Percentiles rank a stretch among this genome's conserved stretches.
phyloP scores from a whole-genome alignment of 495 filamentous ascomycete species.

The Baudoinia panamericana region DNA sequence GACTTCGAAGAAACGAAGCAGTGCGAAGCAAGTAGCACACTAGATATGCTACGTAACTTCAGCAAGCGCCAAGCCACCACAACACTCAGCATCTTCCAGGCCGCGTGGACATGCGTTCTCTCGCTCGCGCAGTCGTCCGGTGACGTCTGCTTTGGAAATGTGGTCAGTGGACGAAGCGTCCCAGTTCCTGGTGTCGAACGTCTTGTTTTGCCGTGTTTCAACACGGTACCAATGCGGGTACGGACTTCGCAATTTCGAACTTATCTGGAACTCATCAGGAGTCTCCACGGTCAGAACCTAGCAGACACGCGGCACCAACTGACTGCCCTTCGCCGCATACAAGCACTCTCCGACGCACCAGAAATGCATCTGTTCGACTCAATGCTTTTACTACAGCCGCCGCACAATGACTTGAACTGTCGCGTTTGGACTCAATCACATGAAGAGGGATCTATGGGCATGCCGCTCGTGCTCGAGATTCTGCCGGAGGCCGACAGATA shows the following conservation, averaged over 20 bases:
- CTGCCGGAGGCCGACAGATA: not conserved
- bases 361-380: constrained; percentile 55
- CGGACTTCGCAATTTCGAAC: constrained; percentile 30
- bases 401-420: constrained; percentile 36
- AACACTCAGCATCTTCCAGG: constrained; percentile 50
- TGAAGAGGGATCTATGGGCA: constrained; percentile 64
- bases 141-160: constrained; percentile 74
- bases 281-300: constrained; percentile 44
- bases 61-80: constrained; percentile 44
- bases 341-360: constrained; percentile 32
- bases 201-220: constrained; percentile 76
- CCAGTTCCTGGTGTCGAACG: constrained; percentile 50
- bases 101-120: constrained; percentile 53
- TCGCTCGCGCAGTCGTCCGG: constrained; percentile 35
- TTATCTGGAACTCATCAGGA: constrained; percentile 40
- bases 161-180: constrained; percentile 59
- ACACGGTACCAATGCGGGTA: constrained; percentile 67
- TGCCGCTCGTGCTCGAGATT: constrained; percentile 18
- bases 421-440: constrained; percentile 50
- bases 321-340: constrained; percentile 51
- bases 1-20: too few species aligned
- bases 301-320: constrained; percentile 51
- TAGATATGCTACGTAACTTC: too few species aligned
- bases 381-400: constrained; percentile 57
- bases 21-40: too few species aligned